Conservation (phyloP, 1,284 basidiomycete species). For the Thecaphora thlaspeos region DNA sequence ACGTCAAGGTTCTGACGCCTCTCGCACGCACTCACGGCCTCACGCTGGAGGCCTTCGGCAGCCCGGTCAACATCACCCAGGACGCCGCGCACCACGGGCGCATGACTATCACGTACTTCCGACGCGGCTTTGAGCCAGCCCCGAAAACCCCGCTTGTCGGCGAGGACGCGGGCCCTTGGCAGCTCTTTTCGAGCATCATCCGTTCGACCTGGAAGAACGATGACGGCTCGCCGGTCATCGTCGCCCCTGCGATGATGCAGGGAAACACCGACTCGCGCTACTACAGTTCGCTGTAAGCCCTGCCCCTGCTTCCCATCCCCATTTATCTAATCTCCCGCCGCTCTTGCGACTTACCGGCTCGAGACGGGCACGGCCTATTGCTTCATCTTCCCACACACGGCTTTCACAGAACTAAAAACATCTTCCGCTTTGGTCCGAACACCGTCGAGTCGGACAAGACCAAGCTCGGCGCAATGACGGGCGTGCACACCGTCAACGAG, state of each 20-base stretch:
- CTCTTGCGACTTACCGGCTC: too few species aligned
- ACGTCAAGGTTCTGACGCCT: slow-evolving; percentile 61
- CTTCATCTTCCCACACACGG: too few species aligned
- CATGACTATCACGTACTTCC: slow-evolving; percentile 60
- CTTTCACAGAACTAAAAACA: slow-evolving; percentile 62
- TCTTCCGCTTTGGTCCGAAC: slow-evolving; percentile 63
- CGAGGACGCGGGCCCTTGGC: slow-evolving; percentile 60
- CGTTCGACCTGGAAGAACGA: slow-evolving; percentile 60
- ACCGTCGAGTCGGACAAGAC: slow-evolving; percentile 54
- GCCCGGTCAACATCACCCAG: slow-evolving; percentile 14
- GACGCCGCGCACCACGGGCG: slow-evolving; percentile 3
- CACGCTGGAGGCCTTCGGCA: slow-evolving; percentile 58
- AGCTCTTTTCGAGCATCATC: slow-evolving; percentile 64
- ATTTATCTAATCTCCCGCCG: too few species aligned
- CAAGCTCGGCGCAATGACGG: slow-evolving; percentile 57
- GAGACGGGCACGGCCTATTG: too few species aligned
- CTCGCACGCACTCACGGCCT: slow-evolving; percentile 62
- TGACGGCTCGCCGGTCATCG: slow-evolving; percentile 58
- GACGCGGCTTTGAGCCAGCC: slow-evolving; percentile 64
- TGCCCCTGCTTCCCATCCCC: too few species aligned
- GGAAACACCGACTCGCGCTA: slow-evolving; percentile 61
- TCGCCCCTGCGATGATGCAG: slow-evolving; percentile 64
- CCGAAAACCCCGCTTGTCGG: slow-evolving; percentile 63
- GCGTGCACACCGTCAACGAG: slow-evolving; percentile 71
- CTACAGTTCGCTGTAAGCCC: too few species aligned